Evolutionary conservation across 2,329 filamentous ascomycete genomes (phyloP), one percentile per base, ranked within the genome.

Genomic region (Sporothrix sp.): DNA sequence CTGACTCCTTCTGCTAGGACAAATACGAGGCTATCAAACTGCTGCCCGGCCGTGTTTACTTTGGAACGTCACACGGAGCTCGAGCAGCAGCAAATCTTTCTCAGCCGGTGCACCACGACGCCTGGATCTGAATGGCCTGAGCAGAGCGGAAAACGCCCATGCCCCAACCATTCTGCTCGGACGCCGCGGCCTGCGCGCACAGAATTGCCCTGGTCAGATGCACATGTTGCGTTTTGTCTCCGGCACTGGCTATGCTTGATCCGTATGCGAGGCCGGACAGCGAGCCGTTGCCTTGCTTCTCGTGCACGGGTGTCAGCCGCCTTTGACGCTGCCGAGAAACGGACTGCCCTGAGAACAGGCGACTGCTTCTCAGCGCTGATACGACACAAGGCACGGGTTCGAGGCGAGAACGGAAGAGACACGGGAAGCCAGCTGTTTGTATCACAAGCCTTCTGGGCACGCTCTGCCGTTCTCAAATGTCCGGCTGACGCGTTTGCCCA

Each of bases 251-350:
- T 7, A 9, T 28, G 27, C 25, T 23, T 6, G 42, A 30, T 18
- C 16, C 16, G 10, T 43, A 21, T 43, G 27, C 40, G 27, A 43
- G 16, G 40, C 30, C 30, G 16, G 28, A 21, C 27, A 13, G 13
- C 14, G 33, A 47, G 44, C 33, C 32, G 33, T n/a, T 36, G 44
- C 21, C 32, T 47, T 47, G 44, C 16, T 43, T 43, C n/a, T 30
- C 25, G 42, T 28, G 10, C 42, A 8, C 18, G 23, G 28, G 18
- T 18, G 28, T 33, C 27, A 28, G n/a, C n/a, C n/a, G n/a, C n/a
- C n/a, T n/a, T n/a, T n/a, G n/a, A n/a, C n/a, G n/a, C n/a, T n/a
- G n/a, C n/a, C n/a, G n/a, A n/a, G n/a, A n/a, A n/a, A n/a, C n/a
- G n/a, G n/a, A n/a, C n/a, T n/a, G 16, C 16, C 3, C 27, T 32